These are phyloP conservation scores for Spirogloea muscicola DNA, from an alignment of 139 green algal species.

Conservation along the genomic window DNA sequence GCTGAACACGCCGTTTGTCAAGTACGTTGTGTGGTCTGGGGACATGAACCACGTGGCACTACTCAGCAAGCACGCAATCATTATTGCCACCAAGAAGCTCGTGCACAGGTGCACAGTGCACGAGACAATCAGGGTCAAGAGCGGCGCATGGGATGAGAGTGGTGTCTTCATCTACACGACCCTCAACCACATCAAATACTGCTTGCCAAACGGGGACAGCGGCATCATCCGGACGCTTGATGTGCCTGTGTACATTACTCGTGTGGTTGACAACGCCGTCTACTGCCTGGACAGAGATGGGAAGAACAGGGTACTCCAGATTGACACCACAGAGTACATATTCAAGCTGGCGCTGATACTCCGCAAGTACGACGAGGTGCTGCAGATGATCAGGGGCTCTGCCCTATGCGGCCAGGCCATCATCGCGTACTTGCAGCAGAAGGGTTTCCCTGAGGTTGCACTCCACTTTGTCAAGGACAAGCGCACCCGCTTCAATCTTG, in stretches of 20 bases:
- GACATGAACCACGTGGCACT: conserved; percentile 93
- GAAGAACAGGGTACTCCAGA: conserved; percentile 80
- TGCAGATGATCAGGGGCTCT: conserved; percentile 83
- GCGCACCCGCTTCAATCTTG: conserved; percentile 91
- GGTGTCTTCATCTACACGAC: conserved; percentile 98
- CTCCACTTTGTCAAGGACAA: conserved; percentile 90
- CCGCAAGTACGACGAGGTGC: conserved; percentile 89
- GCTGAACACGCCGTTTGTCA: conserved; percentile 83
- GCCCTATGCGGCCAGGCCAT: conserved; percentile 91
- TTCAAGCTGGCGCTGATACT: conserved; percentile 97
- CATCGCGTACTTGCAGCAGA: conserved; percentile 97
- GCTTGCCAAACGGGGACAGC: conserved; percentile 93
- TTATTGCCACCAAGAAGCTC: conserved; percentile 91
- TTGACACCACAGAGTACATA: conserved; percentile 90
- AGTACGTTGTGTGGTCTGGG: conserved; percentile 96
- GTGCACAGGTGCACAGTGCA: conserved; percentile 84
- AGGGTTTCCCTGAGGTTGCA: conserved; percentile 97
- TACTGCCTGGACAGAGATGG: conserved; percentile 94
- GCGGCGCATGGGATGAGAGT: conserved; percentile 91
- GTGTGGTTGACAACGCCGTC: conserved; percentile 68
- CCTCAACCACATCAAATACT: conserved; percentile 99
- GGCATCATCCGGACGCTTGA: conserved; percentile 98
- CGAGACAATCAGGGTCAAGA: conserved; percentile 95
- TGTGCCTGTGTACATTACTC: conserved; percentile 90
- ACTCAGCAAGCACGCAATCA: conserved; percentile 95